Percentiles rank a stretch among this genome's conserved stretches.
These are phyloP conservation scores for Aspergillus texensis DNA, from an alignment of 2,329 filamentous ascomycete genomes.

Conservation along the genomic window DNA sequence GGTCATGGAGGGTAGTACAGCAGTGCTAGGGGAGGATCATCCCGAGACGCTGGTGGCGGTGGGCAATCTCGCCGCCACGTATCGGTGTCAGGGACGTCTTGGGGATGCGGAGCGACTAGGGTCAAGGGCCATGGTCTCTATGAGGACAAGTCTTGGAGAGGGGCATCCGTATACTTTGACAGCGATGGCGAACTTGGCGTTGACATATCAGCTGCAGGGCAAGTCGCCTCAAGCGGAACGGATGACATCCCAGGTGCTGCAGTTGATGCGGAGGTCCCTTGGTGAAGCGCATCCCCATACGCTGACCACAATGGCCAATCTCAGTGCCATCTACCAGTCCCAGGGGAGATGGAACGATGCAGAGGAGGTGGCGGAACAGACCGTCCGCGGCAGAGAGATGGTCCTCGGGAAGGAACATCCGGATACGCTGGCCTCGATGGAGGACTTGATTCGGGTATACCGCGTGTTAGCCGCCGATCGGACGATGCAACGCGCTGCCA, in stretches of 20 bases:
- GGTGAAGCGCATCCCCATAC: conserved; percentile 10
- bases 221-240: conserved; percentile 1
- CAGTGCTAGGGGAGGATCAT: conserved; percentile 12
- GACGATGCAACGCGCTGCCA: background rate
- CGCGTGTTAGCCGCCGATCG: conserved; percentile 2
- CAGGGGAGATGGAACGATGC: conserved; percentile 14
- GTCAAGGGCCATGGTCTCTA: conserved; percentile 2
- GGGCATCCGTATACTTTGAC: conserved; percentile 9
- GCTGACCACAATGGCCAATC: conserved; percentile 10
- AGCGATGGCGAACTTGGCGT: conserved; percentile 13
- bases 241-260: conserved; percentile 7
- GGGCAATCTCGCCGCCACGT: conserved; percentile 14
- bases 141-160: conserved; percentile 6
- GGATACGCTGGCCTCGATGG: conserved; percentile 7
- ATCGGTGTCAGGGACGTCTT: conserved; percentile 9
- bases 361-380: conserved; percentile 5
- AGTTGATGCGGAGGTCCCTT: conserved; percentile 9
- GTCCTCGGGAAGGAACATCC: conserved; percentile 10
- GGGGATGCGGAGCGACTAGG: conserved; percentile 5
- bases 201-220: conserved; percentile 13
- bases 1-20: conserved; percentile 9
- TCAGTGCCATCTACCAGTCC: conserved; percentile 11
- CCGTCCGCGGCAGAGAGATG: conserved; percentile 5
- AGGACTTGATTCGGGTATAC: conserved; percentile 11
- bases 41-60: conserved; percentile 12